Conservation (phyloP, 2,329 filamentous ascomycete genomes). For the Falciphora oryzae region DNA sequence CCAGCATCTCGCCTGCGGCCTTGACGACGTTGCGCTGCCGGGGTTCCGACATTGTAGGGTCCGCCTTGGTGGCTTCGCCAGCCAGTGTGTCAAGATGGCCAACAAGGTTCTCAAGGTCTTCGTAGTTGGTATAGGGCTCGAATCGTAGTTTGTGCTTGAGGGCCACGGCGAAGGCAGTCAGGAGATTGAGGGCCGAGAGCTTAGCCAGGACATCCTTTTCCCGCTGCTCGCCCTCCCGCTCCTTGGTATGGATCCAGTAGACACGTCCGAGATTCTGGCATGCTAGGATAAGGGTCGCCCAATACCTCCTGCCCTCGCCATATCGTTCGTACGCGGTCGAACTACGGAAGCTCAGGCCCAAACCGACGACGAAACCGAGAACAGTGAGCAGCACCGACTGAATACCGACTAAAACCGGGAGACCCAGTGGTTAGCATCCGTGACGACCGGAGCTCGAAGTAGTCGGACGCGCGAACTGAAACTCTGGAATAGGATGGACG, state of each 20-base stretch:
- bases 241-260: constrained; percentile 73
- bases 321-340: constrained; percentile 73
- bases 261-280: constrained; percentile 64
- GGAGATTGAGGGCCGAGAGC: constrained; percentile 60
- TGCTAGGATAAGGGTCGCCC: constrained; percentile 55
- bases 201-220: constrained; percentile 64
- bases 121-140: constrained; percentile 65
- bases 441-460: neutral
- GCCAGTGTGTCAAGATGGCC: constrained; percentile 64
- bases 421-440: neutral
- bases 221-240: constrained; percentile 50
- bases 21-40: constrained; percentile 38
- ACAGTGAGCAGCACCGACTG: constrained; percentile 70
- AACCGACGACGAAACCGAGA: constrained; percentile 78
- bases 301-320: constrained; percentile 50
- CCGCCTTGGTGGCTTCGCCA: constrained; percentile 32
- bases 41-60: constrained; percentile 29
- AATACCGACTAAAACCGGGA: constrained; percentile 38
- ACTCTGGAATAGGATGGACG: neutral
- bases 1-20: constrained; percentile 56
- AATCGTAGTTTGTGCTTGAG: constrained; percentile 70
- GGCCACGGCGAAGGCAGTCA: constrained; percentile 62
- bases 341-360: constrained; percentile 71
- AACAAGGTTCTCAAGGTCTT: constrained; percentile 57
- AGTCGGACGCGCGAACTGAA: neutral